These are phyloP conservation scores for Clonostachys sp. DNA, from an alignment of 2,329 filamentous ascomycete species.

Conservation along the genomic window DNA sequence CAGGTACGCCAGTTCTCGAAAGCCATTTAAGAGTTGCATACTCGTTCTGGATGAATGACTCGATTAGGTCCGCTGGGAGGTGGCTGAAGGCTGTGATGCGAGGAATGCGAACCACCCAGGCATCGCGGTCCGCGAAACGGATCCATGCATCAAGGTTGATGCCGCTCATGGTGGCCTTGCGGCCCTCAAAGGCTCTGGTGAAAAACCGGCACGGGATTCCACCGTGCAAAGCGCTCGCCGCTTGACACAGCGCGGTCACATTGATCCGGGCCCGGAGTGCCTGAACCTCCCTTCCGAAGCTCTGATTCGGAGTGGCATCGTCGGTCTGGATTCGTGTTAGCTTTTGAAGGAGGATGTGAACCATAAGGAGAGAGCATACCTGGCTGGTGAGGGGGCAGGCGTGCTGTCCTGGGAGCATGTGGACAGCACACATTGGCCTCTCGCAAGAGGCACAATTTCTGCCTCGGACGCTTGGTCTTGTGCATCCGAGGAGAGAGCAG, in stretches of 20 bases:
- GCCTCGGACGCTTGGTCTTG: slow-evolving; percentile 4
- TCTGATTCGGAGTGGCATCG: slow-evolving; percentile 1
- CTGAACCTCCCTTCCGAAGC: slow-evolving; percentile 1
- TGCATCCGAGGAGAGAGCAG: neutral
- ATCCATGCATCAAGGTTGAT: slow-evolving; percentile 16
- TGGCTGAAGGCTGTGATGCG: slow-evolving; percentile 10
- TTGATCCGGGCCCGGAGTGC: slow-evolving; percentile 1
- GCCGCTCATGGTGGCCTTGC: slow-evolving; percentile 11
- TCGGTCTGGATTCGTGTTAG: neutral
- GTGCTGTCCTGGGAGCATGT: slow-evolving; percentile 2
- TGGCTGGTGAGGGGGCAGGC: neutral
- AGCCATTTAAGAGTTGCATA: slow-evolving; percentile 23
- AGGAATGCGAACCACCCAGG: slow-evolving; percentile 16
- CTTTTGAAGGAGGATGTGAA: too few species aligned
- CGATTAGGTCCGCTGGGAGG: slow-evolving; percentile 10
- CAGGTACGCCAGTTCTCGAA: slow-evolving; percentile 13
- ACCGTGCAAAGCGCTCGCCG: slow-evolving; percentile 7
- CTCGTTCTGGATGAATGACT: slow-evolving; percentile 19
- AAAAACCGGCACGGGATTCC: slow-evolving; percentile 7
- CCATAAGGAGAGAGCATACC: neutral
- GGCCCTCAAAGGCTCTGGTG: slow-evolving; percentile 6
- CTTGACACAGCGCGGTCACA: slow-evolving; percentile 3
- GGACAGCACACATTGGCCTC: slow-evolving; percentile 4
- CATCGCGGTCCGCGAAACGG: slow-evolving; percentile 11
- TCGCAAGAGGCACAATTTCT: slow-evolving; percentile 2